Evolutionary conservation across 2,329 filamentous ascomycete genomes (phyloP), one percentile per base, ranked within the genome.

Genomic region (Aureobasidium sp.): DNA sequence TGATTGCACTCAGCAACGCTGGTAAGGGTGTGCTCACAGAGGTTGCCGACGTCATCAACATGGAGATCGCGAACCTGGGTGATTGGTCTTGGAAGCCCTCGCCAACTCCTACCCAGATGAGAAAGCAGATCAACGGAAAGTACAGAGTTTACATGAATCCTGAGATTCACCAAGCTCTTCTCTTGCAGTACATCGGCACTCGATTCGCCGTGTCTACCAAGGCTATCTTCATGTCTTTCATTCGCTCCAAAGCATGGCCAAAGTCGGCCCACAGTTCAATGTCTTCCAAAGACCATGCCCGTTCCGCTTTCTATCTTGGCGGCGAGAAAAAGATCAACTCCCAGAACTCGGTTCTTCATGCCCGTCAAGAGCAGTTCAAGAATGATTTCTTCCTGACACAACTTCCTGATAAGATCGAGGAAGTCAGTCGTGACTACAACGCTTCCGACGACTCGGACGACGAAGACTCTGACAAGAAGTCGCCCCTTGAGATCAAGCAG

Each of bases 131-230:
- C 39, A 84, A 83, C 65, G 81, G 81, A 3, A 81, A 82, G 63
- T 86, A 86, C 67, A 76, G 83, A 2, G 79, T 85, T 30, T 84
- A 78, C 67, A 82, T 83, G 75, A 81, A 85, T 54, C 81, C 83
- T 65, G 83, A 86, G 63, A 72, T 83, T 25, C 76, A 84, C 8
- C 79, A 84, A 65, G 78, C 79, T 1, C 75, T 85, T 8, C 74
- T 85, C 29, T 69, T 84, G 3, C 80, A 84, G 48, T 82, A 78
- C 63, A 74, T 85, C 39, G 82, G 81, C 6, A 70, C 80, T 4
- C 76, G 75, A 54, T 83, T 80, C 78, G 75, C 78, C 2, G 75
- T 81, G 4, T 71, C 75, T 37, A 74, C 84, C 64, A 79, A 78
- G 50, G 48, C 67, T 8, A 72, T 69, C 0, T 79, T 83, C 50